These are phyloP conservation scores for Salix koriyanagi DNA, from an alignment of 345 rosid species.

Conservation along the genomic window DNA sequence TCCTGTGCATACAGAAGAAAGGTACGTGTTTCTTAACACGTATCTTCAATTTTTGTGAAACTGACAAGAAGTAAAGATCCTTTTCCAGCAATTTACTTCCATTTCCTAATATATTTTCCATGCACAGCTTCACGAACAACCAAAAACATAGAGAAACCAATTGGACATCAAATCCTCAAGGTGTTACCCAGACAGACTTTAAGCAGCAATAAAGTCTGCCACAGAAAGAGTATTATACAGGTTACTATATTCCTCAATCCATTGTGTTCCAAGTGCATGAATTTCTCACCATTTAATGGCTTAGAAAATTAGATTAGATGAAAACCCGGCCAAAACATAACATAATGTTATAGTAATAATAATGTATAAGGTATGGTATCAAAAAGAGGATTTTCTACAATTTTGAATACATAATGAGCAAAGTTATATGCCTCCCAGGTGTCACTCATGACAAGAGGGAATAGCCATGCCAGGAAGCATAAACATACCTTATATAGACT, in stretches of 20 bases:
- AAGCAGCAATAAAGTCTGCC: background rate
- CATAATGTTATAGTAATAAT: background rate
- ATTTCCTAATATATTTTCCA: background rate
- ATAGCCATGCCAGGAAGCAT: background rate
- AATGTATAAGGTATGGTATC: background rate
- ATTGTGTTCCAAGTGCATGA: background rate
- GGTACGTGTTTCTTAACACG: background rate
- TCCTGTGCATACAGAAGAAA: background rate
- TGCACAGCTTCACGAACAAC: background rate
- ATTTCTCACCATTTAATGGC: background rate
- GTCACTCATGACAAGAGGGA: background rate
- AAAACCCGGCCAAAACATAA: too few relatives aligned
- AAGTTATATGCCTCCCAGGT: background rate
- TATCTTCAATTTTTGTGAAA: background rate
- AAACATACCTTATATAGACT: slow-evolving; percentile 74
- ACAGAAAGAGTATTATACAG: background rate
- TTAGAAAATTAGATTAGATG: background rate
- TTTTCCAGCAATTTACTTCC: background rate
- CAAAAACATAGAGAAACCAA: background rate
- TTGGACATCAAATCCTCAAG: background rate
- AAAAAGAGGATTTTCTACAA: background rate
- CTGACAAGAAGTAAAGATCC: background rate
- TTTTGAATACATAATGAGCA: background rate
- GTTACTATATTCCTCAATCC: background rate
- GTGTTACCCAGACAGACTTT: background rate